Percentiles rank a stretch among this genome's conserved stretches.
phyloP scores from a whole-genome alignment of 352 stramenopile genomes.

The Aphanomyces stellatus region DNA sequence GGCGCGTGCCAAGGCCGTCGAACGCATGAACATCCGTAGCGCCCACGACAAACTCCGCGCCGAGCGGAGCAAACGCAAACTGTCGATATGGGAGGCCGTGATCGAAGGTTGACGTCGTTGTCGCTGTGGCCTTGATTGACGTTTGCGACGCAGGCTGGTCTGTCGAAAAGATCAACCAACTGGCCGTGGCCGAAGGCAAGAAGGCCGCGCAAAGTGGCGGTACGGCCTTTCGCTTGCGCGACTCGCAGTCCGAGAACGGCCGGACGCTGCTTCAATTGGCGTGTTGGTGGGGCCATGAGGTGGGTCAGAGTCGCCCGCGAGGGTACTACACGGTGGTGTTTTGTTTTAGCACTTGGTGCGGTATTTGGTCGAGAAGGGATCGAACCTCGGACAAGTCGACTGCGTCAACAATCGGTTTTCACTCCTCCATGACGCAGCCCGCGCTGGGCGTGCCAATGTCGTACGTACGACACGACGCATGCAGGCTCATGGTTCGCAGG shows the following conservation, averaged over 20 bases:
- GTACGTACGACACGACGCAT: too few relatives aligned
- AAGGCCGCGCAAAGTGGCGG: conserved; percentile 41
- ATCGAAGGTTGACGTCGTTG: conserved; percentile 32
- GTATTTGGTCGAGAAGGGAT: conserved; percentile 54
- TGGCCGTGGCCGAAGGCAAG: conserved; percentile 52
- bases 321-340: neutral
- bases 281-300: conserved; percentile 57
- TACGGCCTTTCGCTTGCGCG: conserved; percentile 45
- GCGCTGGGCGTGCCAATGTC: conserved; percentile 40
- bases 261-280: conserved; percentile 59
- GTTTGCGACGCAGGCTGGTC: neutral
- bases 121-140: too few relatives aligned
- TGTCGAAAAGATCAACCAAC: conserved; percentile 39
- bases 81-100: conserved; percentile 62
- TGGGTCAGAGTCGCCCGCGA: conserved; percentile 11
- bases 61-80: conserved; percentile 28
- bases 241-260: conserved; percentile 38
- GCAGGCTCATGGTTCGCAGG: neutral
- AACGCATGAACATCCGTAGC: conserved; percentile 21
- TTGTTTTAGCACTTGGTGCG: conserved; percentile 32
- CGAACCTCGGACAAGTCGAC: conserved; percentile 40
- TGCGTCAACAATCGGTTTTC: conserved; percentile 50
- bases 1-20: conserved; percentile 6
- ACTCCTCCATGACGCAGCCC: conserved; percentile 51
- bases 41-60: conserved; percentile 21